Evolutionary conservation across 108 stramenopile genomes (phyloP).

Genomic region (Chaetoceros tenuissimus): DNA sequence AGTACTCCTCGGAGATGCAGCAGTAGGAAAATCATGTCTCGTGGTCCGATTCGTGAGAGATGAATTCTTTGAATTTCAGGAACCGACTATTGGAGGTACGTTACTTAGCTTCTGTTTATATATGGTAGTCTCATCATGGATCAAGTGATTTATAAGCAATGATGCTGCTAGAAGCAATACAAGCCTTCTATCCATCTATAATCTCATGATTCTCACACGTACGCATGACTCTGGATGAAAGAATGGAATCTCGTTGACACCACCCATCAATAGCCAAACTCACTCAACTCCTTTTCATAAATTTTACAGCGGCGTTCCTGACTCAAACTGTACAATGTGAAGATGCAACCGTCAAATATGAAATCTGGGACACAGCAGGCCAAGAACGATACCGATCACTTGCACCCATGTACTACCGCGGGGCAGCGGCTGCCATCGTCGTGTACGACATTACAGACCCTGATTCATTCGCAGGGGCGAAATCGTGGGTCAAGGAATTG

Average conservation of each 20-base stretch:
- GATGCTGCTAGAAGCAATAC: no score
- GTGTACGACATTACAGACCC: constrained; percentile 97
- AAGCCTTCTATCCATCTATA: neutral
- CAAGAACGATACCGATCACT: constrained; percentile 65
- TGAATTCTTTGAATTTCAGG: constrained; percentile 99
- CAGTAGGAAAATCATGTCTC: constrained; percentile 95
- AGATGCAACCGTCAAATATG: constrained; percentile 94
- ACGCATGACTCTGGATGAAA: no score
- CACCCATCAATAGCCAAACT: neutral
- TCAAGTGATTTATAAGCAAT: no score
- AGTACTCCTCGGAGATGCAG: constrained; percentile 97
- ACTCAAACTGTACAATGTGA: constrained; percentile 93
- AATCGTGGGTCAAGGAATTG: constrained; percentile 98
- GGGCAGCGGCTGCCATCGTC: constrained; percentile 86
- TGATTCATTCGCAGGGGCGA: constrained; percentile 95
- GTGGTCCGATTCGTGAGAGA: constrained; percentile 97
- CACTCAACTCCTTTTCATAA: no score
- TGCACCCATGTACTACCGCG: constrained; percentile 90
- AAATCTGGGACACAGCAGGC: constrained; percentile 98
- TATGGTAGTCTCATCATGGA: no score
- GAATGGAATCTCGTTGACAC: neutral
- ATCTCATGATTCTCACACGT: neutral
- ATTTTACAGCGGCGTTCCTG: constrained; percentile 86
- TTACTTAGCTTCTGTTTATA: no score
- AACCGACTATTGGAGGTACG: constrained; percentile 94